phyloP scores from a whole-genome alignment of 129 eudicot species.

The Apium graveolens region DNA sequence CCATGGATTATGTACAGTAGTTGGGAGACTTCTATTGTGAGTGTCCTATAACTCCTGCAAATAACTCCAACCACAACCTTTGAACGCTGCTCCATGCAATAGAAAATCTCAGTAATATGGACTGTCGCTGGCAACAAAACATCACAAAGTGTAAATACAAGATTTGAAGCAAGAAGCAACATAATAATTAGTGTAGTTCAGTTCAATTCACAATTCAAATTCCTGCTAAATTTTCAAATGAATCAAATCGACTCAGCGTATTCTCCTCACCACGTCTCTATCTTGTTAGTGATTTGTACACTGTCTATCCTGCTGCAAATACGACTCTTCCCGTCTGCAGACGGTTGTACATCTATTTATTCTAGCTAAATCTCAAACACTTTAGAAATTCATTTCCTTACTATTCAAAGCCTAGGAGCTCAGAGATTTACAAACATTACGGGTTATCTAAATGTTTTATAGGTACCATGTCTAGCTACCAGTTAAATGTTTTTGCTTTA shows the following conservation, averaged over 20 bases:
- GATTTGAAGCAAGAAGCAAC: constrained; percentile 7
- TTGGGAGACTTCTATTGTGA: too few relatives aligned
- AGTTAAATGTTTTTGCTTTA: too few relatives aligned
- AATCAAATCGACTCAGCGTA: background rate
- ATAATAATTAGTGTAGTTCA: background rate
- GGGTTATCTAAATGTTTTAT: background rate
- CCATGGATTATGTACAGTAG: too few relatives aligned
- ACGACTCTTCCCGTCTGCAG: background rate
- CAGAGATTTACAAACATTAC: background rate
- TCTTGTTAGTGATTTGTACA: background rate
- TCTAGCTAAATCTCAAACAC: background rate
- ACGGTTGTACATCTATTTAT: background rate
- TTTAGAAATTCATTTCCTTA: background rate
- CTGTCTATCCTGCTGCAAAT: background rate
- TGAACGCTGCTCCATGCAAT: constrained; percentile 15
- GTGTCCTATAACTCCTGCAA: constrained; percentile 16
- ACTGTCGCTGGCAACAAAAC: constrained; percentile 18
- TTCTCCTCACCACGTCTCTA: background rate
- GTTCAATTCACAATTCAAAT: background rate
- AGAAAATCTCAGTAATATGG: constrained; percentile 14
- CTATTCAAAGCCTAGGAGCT: background rate
- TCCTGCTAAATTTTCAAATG: background rate
- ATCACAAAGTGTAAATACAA: too few relatives aligned
- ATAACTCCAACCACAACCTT: constrained; percentile 14
- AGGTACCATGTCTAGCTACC: background rate